Evolutionary conservation across 2,329 filamentous ascomycete genomes (phyloP), one percentile per base, ranked within the genome.

Genomic region (Colletotrichum graminicola): DNA sequence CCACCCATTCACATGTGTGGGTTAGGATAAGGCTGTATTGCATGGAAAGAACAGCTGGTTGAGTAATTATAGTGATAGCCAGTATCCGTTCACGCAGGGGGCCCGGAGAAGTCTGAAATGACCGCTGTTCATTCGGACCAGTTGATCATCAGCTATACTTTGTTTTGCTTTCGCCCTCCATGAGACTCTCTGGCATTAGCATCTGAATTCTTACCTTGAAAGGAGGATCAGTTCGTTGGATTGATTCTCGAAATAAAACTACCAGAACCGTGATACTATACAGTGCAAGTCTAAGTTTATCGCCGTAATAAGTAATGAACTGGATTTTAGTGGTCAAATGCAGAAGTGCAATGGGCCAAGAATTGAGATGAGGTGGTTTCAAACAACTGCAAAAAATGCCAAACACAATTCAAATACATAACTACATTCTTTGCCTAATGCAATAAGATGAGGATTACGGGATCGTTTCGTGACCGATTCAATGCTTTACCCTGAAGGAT

Each of bases 401-500:
- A 47, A 23, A 34, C 26, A n/a, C 11, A 32, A 12, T n/a, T 18
- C 34, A 60, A n/a, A 26, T 43, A 41, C 7, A 18, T 7, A 16
- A 18, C 26, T 41, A 26, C 6, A 26, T 43, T 18, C n/a, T 23
- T 5, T 11, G 57, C 16, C 26, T n/a, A 18, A 21, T 0, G 3
- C 16, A 21, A 61, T 12, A 45, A 2, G 6, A 45, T 3, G n/a
- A 3, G 7, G 3, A 34, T 26, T 4, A 14, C n/a, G 56, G n/a
- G 5, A 29, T 7, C 29, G 14, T 11, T 61, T n/a, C 29, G 36
- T 21, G 18, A 5, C 1, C 16, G 21, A 6, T 29, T 23, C 1
- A 45, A 21, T 23, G 23, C 23, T n/a, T 55, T 34, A 68, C 3
- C 11, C 66, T 16, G 66, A 39, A n/a, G 76, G 75, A 39, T 76